Conservation (phyloP, 371 early-diverging fungal genomes). For the Funneliformis caledonium region DNA sequence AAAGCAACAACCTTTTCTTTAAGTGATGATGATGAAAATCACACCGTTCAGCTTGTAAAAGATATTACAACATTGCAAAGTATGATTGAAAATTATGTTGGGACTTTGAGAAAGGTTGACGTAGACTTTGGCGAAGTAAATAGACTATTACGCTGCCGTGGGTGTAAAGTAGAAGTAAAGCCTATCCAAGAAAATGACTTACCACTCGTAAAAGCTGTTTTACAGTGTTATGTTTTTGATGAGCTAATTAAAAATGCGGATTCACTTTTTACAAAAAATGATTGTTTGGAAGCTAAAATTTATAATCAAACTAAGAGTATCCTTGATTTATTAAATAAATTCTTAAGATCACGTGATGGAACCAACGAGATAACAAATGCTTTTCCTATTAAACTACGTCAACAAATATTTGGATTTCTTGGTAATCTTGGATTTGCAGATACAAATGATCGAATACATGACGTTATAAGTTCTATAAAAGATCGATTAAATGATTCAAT, state of each 20-base stretch:
- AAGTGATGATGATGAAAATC: slow-evolving; percentile 21
- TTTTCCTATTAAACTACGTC: slow-evolving; percentile 20
- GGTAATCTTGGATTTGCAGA: slow-evolving; percentile 6
- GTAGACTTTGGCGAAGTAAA: neutral
- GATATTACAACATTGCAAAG: slow-evolving; percentile 10
- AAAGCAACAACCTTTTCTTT: slow-evolving; percentile 4
- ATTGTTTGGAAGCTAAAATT: neutral
- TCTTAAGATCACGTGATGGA: neutral
- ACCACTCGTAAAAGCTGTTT: neutral
- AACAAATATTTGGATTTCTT: slow-evolving; percentile 2
- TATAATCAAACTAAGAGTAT: neutral
- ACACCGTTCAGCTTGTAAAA: slow-evolving; percentile 2
- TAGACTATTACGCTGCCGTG: neutral
- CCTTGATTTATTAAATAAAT: neutral
- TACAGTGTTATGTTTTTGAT: slow-evolving; percentile 17
- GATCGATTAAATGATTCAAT: neutral
- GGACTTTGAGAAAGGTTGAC: neutral
- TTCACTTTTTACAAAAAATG: neutral
- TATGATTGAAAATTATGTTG: neutral
- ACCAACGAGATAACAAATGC: neutral
- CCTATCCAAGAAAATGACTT: neutral
- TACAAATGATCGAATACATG: neutral
- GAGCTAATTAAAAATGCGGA: neutral
- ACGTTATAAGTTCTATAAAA: neutral
- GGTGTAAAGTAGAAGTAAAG: neutral